Base-by-base conservation (phyloP, 345 rosid species). In the Cochlearia excelsa region DNA sequence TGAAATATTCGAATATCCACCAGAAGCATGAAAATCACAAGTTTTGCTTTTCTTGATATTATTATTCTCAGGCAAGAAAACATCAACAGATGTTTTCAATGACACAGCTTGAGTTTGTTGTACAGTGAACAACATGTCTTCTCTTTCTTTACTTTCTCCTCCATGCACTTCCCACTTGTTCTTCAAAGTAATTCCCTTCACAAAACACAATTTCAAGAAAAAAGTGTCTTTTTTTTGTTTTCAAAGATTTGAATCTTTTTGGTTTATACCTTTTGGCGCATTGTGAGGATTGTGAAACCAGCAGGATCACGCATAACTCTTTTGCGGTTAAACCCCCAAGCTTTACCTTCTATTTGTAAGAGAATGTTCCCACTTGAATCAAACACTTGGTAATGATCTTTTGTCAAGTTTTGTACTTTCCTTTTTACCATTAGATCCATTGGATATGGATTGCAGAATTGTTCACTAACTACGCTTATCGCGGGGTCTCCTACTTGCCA, bases 331-430 rank as follows among this genome's bases (percentile, higher is more conserved):
- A 81, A 52, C 4, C 77, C 83, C 87, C 87, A 83, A 52, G 81
- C 70, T 5, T 78, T 75, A 7, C 89, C 92, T 51, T 85, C 89
- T 7, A 83, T 69, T 31, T 81, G 80, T 1, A 87, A 82, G n/a
- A 82, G 84, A 5, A 80, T 66, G 56, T 87, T 87, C 26, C 92
- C 92, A 5, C 72, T 77, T 7, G 55, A 23, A 71, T 86, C 95
- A 55, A 54, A 78, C 31, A 76, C 84, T 37, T 89, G 78, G 38
- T 69, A 77, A 31, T 71, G 74, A 35, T 79, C 76, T 3, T 67
- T 79, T 0, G 79, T 73, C 1, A 84, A 41, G 1, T 74, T 73
- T 3, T 77, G 80, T 31, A 84, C 60, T 68, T 72, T 81, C 63
- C 76, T 87, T 75, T 71, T 87, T 4, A 87, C 91, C 34, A 68